phyloP scores from a whole-genome alignment of 345 rosid species.

The Gossypioides kirkii region DNA sequence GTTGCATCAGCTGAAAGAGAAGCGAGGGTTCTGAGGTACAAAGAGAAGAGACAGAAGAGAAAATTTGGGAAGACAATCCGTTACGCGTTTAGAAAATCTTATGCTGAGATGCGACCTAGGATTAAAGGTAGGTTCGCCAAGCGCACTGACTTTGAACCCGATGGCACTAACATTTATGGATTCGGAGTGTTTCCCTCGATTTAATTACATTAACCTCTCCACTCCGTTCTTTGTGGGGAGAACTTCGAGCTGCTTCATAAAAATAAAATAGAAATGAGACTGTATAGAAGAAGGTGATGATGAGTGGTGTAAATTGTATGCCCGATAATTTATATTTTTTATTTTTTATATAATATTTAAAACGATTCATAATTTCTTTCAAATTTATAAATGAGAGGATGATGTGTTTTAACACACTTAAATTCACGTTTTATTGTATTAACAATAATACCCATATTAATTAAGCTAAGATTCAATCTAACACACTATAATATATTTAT shows the following conservation, averaged over 20 bases:
- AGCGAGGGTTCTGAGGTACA: conserved; percentile 92
- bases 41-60: conserved; percentile 91
- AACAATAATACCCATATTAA: rapidly evolving
- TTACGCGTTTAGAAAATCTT: conserved; percentile 85
- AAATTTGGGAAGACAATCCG: conserved; percentile 92
- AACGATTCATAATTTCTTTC: too few species aligned
- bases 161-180: conserved; percentile 40
- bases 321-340: too few species aligned
- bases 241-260: too few species aligned
- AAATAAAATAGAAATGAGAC: too few species aligned
- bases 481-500: too few species aligned
- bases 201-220: conserved; percentile 13
- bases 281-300: too few species aligned
- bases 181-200: conserved; percentile 81
- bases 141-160: conserved; percentile 39
- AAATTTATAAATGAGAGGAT: rapidly evolving
- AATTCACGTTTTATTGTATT: rapidly evolving
- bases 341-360: rapidly evolving
- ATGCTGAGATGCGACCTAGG: conserved; percentile 82
- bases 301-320: too few species aligned
- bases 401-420: rapidly evolving
- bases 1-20: conserved; percentile 75
- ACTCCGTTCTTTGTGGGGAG: neutral
- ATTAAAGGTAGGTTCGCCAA: conserved; percentile 93
- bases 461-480: rapidly evolving